Base-by-base conservation (phyloP, 1,284 basidiomycete species). In the Irpex sp. region DNA sequence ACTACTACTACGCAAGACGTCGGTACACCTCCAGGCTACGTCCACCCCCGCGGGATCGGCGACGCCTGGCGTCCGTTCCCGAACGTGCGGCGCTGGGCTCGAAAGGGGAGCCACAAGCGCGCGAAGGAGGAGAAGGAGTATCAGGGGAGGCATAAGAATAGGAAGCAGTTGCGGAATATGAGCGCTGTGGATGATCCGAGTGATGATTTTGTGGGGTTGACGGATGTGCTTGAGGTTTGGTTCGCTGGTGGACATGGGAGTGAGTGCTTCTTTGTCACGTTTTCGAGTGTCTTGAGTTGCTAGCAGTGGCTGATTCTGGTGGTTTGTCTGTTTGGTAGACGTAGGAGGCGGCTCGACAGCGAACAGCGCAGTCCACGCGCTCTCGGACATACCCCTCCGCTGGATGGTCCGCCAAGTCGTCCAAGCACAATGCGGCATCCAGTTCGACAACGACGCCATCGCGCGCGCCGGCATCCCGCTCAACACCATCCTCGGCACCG, bases 331-430 rank as follows among this genome's bases (percentile, higher is more conserved):
- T n/a, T n/a, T n/a, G 7, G 1, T 7, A 90, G 89, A 91, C 67
- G 76, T 91, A 36, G 89, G 90, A 8, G 89, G 89, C 21, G 86
- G 88, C 18, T 72, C 76, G 2, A 82, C 83, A 2, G 45, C 64
- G 0, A 81, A 89, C 65, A 69, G 68, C 4, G 75, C 74, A 2
- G 23, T 65, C 9, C 69, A 79, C 58, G 74, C 73, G 33, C 78
- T 91, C 5, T 74, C 83, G 0, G 78, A 87, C 62, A 85, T 90
- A 65, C 71, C 84, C n/a, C 74, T 91, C 28, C 82, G 82, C 33
- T 91, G 88, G 88, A 91, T 91, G 89, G 78, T 91, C 52, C 81
- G 82, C 60, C 77, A 86, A 63, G 73, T 80, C 61, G 73, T 78
- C 6, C 65, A 65, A 3, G 72, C 80, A 5, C 72, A 78, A 21